Evolutionary conservation across 2,329 filamentous ascomycete genomes (phyloP).

Genomic region (Didymosphaeria variabile): DNA sequence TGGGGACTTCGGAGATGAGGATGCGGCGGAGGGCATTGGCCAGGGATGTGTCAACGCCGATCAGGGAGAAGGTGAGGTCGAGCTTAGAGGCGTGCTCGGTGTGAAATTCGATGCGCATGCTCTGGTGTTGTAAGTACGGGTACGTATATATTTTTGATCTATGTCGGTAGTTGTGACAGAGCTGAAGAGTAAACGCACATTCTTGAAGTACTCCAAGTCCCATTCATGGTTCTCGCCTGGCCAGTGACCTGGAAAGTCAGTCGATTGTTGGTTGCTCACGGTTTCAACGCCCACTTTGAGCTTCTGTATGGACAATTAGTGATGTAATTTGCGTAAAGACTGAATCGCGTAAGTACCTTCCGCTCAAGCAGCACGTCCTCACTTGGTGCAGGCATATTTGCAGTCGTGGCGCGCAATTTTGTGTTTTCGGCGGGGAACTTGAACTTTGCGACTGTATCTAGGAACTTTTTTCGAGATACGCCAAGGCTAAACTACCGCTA

Average conservation of each 20-base stretch:
- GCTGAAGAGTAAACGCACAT: slow-evolving; percentile 50
- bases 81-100: slow-evolving; percentile 64
- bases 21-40: slow-evolving; percentile 98
- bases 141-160: background rate
- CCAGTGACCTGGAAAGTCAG: slow-evolving; percentile 91
- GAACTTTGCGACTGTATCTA: slow-evolving; percentile 20
- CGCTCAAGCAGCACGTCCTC: slow-evolving; percentile 68
- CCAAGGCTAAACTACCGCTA: slow-evolving; percentile 34
- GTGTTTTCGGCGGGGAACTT: slow-evolving; percentile 30
- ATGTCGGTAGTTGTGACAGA: background rate
- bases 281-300: slow-evolving; percentile 90
- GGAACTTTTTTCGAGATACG: slow-evolving; percentile 35
- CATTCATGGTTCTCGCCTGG: slow-evolving; percentile 87
- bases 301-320: slow-evolving; percentile 63
- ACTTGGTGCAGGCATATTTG: slow-evolving; percentile 54
- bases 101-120: slow-evolving; percentile 82
- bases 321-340: background rate
- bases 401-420: slow-evolving; percentile 21
- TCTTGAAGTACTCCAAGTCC: slow-evolving; percentile 75
- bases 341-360: slow-evolving; percentile 59
- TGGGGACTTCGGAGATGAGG: slow-evolving; percentile 91
- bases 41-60: slow-evolving; percentile 90
- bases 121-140: slow-evolving; percentile 49
- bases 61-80: slow-evolving; percentile 87
- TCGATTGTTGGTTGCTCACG: slow-evolving; percentile 86